Conservation (phyloP, 768 basidiomycete species). For the Ephemerocybe angulata region DNA sequence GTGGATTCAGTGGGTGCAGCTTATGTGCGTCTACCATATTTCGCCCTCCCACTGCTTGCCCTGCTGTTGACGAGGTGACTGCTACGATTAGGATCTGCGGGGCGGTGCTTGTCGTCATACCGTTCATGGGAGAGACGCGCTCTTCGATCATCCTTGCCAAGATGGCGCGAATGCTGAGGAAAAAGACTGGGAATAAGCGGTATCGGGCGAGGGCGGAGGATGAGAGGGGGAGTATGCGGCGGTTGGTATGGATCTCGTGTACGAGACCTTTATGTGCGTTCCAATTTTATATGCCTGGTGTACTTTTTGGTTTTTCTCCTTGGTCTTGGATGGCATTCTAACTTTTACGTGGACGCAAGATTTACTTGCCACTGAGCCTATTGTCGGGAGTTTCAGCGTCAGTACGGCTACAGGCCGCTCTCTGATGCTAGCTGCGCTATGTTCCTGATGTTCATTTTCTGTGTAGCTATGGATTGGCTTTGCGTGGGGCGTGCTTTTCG, state of each 20-base stretch:
- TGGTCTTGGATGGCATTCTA: neutral
- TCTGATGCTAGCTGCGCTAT: too few species aligned
- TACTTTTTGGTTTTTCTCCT: conserved; percentile 25
- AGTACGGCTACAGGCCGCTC: too few species aligned
- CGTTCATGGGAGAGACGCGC: conserved; percentile 74
- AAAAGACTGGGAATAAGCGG: conserved; percentile 51
- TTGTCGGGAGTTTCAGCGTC: conserved; percentile 67
- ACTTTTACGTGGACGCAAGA: conserved; percentile 36
- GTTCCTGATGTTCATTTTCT: too few species aligned
- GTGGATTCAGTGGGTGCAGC: conserved; percentile 82
- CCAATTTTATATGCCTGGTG: neutral
- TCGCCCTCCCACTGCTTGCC: too few species aligned
- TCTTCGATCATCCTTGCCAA: conserved; percentile 59
- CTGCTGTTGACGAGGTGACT: neutral
- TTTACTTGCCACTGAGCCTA: conserved; percentile 64
- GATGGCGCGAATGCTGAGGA: too few species aligned
- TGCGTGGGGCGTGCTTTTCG: conserved; percentile 70
- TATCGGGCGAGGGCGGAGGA: conserved; percentile 65
- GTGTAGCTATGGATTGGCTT: conserved; percentile 69
- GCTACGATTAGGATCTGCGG: conserved; percentile 12
- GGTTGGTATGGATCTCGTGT: conserved; percentile 61
- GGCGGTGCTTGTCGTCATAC: conserved; percentile 42
- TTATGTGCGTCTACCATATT: conserved; percentile 63
- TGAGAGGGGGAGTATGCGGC: conserved; percentile 48
- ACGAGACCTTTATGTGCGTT: conserved; percentile 62